Evolutionary conservation across 2,329 filamentous ascomycete genomes (phyloP).

Genomic region (Colletotrichum paranaense): DNA sequence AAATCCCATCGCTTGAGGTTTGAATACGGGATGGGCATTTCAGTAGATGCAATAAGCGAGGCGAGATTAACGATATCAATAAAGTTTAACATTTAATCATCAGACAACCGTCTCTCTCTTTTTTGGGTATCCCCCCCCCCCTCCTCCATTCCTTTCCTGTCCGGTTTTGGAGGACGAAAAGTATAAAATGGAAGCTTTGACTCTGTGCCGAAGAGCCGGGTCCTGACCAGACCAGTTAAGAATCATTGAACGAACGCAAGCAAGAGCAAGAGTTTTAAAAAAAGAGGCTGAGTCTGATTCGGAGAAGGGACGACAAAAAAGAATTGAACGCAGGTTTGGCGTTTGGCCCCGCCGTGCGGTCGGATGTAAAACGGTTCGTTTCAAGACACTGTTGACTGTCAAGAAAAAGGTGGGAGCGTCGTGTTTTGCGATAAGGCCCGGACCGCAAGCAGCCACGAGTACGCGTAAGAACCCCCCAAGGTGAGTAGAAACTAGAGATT

Average conservation of each 20-base stretch:
- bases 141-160: neutral
- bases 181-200: neutral
- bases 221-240: neutral
- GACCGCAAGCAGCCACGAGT: conserved; percentile 1
- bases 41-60: neutral
- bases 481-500: neutral
- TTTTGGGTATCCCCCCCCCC: neutral
- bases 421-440: neutral
- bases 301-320: neutral
- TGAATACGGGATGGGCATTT: neutral
- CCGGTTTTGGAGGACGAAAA: neutral
- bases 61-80: neutral
- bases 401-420: neutral
- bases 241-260: neutral
- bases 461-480: neutral
- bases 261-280: neutral
- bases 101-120: neutral
- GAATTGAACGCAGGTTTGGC: neutral
- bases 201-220: conserved; percentile 10
- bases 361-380: conserved; percentile 5
- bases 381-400: neutral
- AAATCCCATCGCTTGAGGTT: conserved; percentile 18
- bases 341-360: neutral
- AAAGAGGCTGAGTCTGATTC: conserved; percentile 5
- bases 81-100: neutral